Evolutionary conservation across 1,284 basidiomycete species (phyloP).

Genomic region (Tilletia setariae): DNA sequence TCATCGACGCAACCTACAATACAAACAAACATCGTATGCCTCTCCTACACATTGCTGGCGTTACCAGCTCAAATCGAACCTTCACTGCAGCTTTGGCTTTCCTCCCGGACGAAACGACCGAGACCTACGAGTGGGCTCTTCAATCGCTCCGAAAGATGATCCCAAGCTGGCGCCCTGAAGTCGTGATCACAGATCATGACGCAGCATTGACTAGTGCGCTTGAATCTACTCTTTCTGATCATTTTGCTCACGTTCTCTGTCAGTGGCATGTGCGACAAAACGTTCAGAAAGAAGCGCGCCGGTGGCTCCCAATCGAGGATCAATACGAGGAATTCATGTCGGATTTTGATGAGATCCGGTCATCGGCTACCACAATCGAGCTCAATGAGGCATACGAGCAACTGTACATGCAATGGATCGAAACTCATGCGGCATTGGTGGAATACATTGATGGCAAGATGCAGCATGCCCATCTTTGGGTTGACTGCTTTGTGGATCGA

Average conservation of each 20-base stretch:
- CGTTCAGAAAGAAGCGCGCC: not conserved
- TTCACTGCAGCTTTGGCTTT: not conserved
- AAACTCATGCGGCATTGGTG: not conserved
- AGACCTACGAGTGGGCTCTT: not conserved
- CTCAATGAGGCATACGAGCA: not conserved
- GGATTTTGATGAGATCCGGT: not conserved
- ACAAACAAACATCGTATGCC: slow-evolving; percentile 1
- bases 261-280: slow-evolving; percentile 2
- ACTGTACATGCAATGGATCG: not conserved
- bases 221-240: not conserved
- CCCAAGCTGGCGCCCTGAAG: not conserved
- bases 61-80: not conserved
- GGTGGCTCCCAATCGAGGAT: not conserved
- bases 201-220: not conserved
- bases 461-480: not conserved
- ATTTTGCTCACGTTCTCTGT: not conserved
- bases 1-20: not conserved
- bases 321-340: not conserved
- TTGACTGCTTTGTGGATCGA: not conserved
- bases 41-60: not conserved
- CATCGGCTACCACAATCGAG: not conserved
- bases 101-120: slow-evolving; percentile 2
- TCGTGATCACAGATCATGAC: not conserved
- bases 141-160: not conserved
- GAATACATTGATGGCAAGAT: not conserved